These are phyloP conservation scores for Fulvia fulva DNA, from an alignment of 2,329 filamentous ascomycete genomes.

Conservation along the genomic window DNA sequence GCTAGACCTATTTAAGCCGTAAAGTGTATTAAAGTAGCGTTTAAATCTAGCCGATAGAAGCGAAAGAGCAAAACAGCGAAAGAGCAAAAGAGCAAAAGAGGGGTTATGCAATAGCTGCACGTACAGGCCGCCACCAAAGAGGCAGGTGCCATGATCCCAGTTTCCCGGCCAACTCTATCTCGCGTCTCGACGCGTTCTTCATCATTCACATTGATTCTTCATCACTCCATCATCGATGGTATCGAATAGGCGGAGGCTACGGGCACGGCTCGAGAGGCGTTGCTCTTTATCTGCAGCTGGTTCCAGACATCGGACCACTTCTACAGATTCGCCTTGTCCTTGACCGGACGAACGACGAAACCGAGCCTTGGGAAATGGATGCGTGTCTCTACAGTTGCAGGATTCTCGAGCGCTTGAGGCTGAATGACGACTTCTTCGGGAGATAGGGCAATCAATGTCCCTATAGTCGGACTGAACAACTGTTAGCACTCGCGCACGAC, in stretches of 20 bases:
- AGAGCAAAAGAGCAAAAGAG: no score
- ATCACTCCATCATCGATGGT: neutral
- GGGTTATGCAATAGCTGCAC: no score
- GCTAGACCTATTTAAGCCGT: no score
- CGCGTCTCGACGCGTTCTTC: neutral
- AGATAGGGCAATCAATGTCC: slow-evolving; percentile 35
- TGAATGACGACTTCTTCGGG: slow-evolving; percentile 40
- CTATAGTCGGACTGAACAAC: slow-evolving; percentile 32
- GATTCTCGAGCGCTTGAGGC: slow-evolving; percentile 28
- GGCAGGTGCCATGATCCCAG: neutral
- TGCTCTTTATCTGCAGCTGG: neutral
- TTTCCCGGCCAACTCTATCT: neutral
- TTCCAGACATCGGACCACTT: slow-evolving; percentile 11
- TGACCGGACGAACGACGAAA: slow-evolving; percentile 34
- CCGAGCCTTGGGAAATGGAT: slow-evolving; percentile 42
- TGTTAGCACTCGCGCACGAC: neutral
- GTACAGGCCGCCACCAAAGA: no score
- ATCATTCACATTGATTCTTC: no score
- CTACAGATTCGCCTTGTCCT: slow-evolving; percentile 17
- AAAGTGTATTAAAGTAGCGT: no score
- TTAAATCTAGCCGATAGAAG: no score
- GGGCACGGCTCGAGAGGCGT: neutral
- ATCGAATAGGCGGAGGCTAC: no score
- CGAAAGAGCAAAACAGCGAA: no score
- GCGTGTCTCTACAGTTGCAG: slow-evolving; percentile 31